Conservation (phyloP, 208 protist genomes). For the Acanthamoeba triangularis region DNA sequence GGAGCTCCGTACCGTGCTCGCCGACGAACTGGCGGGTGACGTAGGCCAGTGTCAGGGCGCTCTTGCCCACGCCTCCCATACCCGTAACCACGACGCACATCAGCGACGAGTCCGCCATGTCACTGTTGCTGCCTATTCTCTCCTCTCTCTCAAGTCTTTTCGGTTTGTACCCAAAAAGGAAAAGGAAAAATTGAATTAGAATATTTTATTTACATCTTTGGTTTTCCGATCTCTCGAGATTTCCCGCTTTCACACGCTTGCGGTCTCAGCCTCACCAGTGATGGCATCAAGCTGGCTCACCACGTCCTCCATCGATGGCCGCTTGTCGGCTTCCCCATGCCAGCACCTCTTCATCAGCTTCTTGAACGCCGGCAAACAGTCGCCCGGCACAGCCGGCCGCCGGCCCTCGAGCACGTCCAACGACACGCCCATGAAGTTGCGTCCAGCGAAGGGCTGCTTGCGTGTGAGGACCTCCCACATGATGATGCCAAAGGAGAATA, state of each 20-base stretch:
- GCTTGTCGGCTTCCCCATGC: not conserved
- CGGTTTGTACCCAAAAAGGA: too few species aligned
- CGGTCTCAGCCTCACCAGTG: not conserved
- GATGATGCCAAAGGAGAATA: not conserved
- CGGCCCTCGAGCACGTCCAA: not conserved
- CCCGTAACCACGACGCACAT: not conserved
- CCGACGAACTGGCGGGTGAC: conserved; percentile 23
- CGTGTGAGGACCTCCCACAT: not conserved
- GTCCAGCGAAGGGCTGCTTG: conserved; percentile 1
- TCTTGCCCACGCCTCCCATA: conserved; percentile 40
- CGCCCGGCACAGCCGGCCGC: not conserved
- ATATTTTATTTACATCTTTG: too few species aligned
- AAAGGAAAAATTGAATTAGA: too few species aligned
- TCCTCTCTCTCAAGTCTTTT: too few species aligned
- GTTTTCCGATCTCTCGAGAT: too few species aligned
- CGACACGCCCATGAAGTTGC: conserved; percentile 31
- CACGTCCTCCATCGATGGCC: not conserved
- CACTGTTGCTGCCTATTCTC: not conserved
- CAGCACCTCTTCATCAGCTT: not conserved
- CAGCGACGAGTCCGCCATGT: conserved; percentile 1
- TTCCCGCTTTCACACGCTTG: too few species aligned
- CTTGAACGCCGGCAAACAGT: not conserved
- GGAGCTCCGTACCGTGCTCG: too few species aligned
- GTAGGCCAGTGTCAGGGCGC: conserved; percentile 21
- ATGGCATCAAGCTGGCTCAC: not conserved